Evolutionary conservation across 495 filamentous ascomycete species (phyloP).

Genomic region (Hyphodiscus hymeniophilus): DNA sequence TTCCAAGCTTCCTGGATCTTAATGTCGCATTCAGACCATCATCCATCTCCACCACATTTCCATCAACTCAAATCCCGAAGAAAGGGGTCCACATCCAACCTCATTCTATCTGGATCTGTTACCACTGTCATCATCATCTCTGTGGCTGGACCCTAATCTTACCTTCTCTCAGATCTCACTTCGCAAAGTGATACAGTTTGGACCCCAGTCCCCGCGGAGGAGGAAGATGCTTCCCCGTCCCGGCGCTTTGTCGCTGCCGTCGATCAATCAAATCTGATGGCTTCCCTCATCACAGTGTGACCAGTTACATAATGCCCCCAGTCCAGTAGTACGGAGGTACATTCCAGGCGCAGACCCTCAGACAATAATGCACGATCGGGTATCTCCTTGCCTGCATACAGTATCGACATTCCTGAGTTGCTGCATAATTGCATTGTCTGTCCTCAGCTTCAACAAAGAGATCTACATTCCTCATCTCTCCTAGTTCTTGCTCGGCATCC

Average conservation of each 20-base stretch:
- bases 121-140: no score
- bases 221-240: slow-evolving; percentile 11
- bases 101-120: no score
- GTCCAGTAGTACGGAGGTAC: neutral
- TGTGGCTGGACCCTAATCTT: no score
- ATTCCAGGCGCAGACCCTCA: no score
- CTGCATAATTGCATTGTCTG: neutral
- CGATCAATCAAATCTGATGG: slow-evolving; percentile 4
- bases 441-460: neutral
- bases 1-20: neutral
- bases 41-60: no score
- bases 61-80: no score
- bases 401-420: neutral
- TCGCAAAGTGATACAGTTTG: slow-evolving; percentile 4
- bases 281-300: neutral
- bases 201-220: neutral
- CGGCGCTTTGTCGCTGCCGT: slow-evolving; percentile 2
- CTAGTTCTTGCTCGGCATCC: no score
- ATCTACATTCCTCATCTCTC: neutral
- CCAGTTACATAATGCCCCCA: neutral
- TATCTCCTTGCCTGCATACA: slow-evolving; percentile 1
- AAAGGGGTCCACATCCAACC: no score
- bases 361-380: neutral
- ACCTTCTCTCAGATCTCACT: neutral
- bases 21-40: slow-evolving; percentile 1